Base-by-base conservation (phyloP, 768 basidiomycete genomes). In the Megacollybia marginata region DNA sequence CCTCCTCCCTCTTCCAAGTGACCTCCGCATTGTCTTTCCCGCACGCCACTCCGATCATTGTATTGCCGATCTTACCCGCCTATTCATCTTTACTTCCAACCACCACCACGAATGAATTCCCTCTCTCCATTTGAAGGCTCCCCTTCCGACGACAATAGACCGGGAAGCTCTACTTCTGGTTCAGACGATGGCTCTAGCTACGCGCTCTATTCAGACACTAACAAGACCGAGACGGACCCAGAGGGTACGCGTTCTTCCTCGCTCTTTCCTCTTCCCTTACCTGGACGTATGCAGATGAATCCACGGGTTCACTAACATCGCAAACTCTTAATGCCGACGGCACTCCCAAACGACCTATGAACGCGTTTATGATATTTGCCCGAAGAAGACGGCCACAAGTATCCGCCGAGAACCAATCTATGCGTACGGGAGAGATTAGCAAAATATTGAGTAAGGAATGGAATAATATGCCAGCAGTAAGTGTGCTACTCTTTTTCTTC, bases 281-380 rank as follows among this genome's bases (percentile, higher is more conserved):
- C 53, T 44, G 6, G 33, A 19, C 28, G 52, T 35, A 51, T 23
- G 18, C 55, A 65, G 66, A 64, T 32, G 69, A 33, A 51, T 33
- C 44, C 20, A 66, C 72, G 54, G 54, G 60, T 44, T 68, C 82
- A 2, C 65, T 90, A 62, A 91, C 82, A 16, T 79, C 79, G 4
- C 89, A 92, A 65, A 82, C 86, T 12, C 75, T 92, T 50, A 92
- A 92, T 62, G 74, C 86, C 1, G 89, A 92, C 57, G 89, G 89
- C 23, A 91, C 88, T 44, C 89, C 89, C 20, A 91, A 91, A 62
- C 82, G 89, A 11, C 89, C 89, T 33, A 92, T 92, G 89, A 92
- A 92, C 64, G 89, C 89, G 18, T 92, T 92, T 71, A 92, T 92
- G 89, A 92, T 92, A 52, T 92, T 91, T 58, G 89, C 90, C 53